phyloP scores from a whole-genome alignment of 306 rosid genomes.

The Alnus glutinosa region DNA sequence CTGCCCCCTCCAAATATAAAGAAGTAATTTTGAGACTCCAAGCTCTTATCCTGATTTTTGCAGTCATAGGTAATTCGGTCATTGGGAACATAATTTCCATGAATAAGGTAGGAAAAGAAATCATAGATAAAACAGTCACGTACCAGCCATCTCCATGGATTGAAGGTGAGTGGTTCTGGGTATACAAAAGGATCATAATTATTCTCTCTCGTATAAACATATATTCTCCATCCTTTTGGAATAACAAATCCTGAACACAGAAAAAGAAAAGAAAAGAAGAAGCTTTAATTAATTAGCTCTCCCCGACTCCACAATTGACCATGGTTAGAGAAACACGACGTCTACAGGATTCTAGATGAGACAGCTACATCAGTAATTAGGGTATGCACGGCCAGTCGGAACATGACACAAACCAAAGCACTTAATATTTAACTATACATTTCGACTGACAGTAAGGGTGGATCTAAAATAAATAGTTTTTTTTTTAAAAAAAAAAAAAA shows the following conservation, averaged over 20 bases:
- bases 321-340: not conserved
- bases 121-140: slow-evolving; percentile 20
- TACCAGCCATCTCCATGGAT: slow-evolving; percentile 99
- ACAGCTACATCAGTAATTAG: too few relatives aligned
- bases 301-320: not conserved
- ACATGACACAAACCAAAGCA: too few relatives aligned
- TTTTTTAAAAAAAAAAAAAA: too few relatives aligned
- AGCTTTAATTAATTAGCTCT: not conserved
- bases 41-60: slow-evolving; percentile 58
- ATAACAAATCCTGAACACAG: slow-evolving; percentile 68
- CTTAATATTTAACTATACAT: not conserved
- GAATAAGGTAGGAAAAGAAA: not conserved
- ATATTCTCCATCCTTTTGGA: slow-evolving; percentile 95
- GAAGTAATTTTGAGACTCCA: slow-evolving; percentile 58
- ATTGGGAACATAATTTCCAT: not conserved
- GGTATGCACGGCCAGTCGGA: too few relatives aligned
- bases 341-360: not conserved
- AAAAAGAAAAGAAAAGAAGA: not conserved
- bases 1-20: slow-evolving; percentile 95
- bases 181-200: slow-evolving; percentile 75
- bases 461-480: not conserved
- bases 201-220: slow-evolving; percentile 89
- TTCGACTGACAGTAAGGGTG: not conserved
- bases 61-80: slow-evolving; percentile 17
- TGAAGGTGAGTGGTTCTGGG: slow-evolving; percentile 77